Evolutionary conservation across 164 flowering plant genomes (phyloP).

Genomic region (Chloranthus sessilifolius): DNA sequence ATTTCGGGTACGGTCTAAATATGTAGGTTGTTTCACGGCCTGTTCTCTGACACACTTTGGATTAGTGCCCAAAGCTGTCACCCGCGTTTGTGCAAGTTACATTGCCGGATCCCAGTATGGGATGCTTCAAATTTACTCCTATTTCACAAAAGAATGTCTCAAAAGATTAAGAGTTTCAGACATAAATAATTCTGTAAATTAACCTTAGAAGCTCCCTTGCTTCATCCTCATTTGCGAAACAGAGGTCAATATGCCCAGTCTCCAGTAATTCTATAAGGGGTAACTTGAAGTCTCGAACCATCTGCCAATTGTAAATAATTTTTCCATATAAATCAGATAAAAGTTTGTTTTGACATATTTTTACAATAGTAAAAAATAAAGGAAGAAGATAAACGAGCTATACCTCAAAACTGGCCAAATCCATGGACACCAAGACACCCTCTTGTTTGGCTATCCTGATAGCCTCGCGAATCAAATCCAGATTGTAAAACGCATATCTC

Average conservation of each 20-base stretch:
- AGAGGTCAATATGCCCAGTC: constrained; percentile 81
- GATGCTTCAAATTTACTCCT: too few relatives aligned
- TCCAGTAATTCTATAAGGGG: constrained; percentile 65
- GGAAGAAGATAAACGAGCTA: not conserved
- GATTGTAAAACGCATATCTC: constrained; percentile 55
- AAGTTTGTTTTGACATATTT: not conserved
- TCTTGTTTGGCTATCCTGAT: constrained; percentile 75
- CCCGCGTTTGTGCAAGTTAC: too few relatives aligned
- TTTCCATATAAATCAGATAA: not conserved
- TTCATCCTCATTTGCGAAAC: constrained; percentile 99
- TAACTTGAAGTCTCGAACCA: constrained; percentile 72
- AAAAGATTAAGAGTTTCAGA: too few relatives aligned
- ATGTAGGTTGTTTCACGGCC: too few relatives aligned
- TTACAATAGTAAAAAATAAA: not conserved
- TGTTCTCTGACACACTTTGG: too few relatives aligned
- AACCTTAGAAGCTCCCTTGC: constrained; percentile 87
- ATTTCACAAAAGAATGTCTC: too few relatives aligned
- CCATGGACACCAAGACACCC: constrained; percentile 64
- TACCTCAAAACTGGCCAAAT: constrained; percentile 99
- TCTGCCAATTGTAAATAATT: constrained; percentile 37
- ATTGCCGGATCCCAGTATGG: too few relatives aligned
- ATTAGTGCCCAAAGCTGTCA: too few relatives aligned
- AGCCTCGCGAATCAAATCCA: constrained; percentile 68
- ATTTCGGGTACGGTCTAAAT: too few relatives aligned
- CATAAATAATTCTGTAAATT: too few relatives aligned